phyloP scores from a whole-genome alignment of 257 asterid genomes.

The Parsonsia alboflavescens region DNA sequence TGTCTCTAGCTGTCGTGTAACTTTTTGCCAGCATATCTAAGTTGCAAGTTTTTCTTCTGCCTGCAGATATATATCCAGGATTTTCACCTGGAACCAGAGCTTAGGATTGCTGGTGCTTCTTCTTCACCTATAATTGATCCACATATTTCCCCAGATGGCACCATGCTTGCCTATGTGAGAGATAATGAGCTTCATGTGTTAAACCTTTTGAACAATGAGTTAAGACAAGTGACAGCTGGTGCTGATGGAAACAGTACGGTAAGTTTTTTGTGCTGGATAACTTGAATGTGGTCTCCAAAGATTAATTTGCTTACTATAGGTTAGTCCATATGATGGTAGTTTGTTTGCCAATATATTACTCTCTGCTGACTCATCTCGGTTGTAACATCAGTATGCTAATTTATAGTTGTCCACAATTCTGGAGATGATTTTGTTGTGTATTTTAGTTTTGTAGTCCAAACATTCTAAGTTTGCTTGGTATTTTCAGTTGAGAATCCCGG shows the following conservation, averaged over 20 bases:
- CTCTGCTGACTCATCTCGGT: neutral
- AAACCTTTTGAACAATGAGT: slow-evolving; percentile 40
- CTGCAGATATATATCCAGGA: slow-evolving; percentile 77
- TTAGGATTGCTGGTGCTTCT: slow-evolving; percentile 56
- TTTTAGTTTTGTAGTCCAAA: neutral
- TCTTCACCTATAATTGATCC: slow-evolving; percentile 82
- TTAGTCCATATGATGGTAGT: neutral
- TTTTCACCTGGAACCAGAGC: slow-evolving; percentile 44
- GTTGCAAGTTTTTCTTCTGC: slow-evolving; percentile 15
- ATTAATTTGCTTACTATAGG: neutral
- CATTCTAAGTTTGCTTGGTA: neutral
- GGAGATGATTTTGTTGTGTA: neutral
- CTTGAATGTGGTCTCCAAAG: slow-evolving; percentile 13
- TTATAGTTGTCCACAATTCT: neutral
- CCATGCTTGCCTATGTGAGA: slow-evolving; percentile 75
- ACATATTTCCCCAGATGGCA: slow-evolving; percentile 84
- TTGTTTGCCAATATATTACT: neutral
- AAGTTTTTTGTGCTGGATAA: slow-evolving; percentile 32
- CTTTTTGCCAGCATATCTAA: neutral
- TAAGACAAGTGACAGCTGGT: slow-evolving; percentile 69
- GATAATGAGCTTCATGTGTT: slow-evolving; percentile 67
- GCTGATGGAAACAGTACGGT: slow-evolving; percentile 57
- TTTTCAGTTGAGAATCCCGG: neutral
- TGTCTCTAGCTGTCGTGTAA: neutral
- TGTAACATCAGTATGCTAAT: neutral